These are phyloP conservation scores for Pseudogymnoascus sp. DNA, from an alignment of 2,329 filamentous ascomycete species.

Conservation along the genomic window DNA sequence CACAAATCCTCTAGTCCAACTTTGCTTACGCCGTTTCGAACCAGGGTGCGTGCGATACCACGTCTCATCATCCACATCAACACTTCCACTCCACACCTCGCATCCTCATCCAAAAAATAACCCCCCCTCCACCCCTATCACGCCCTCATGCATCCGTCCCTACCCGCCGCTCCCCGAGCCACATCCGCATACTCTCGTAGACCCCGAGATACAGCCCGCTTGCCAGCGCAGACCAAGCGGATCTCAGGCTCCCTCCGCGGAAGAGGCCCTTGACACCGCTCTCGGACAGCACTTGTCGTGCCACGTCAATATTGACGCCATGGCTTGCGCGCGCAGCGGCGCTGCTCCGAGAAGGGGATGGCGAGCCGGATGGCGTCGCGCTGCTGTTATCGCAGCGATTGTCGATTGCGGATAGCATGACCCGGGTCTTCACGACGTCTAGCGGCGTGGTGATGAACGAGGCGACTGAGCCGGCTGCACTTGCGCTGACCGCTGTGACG, in stretches of 20 bases:
- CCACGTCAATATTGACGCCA: slow-evolving; percentile 43
- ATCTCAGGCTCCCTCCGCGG: slow-evolving; percentile 63
- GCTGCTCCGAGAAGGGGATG: slow-evolving; percentile 20
- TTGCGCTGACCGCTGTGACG: slow-evolving; percentile 67
- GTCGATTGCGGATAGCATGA: slow-evolving; percentile 64
- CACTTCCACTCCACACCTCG: neutral
- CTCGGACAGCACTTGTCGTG: slow-evolving; percentile 54
- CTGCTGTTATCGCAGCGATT: slow-evolving; percentile 17
- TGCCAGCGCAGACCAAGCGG: slow-evolving; percentile 72
- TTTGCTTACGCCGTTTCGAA: neutral
- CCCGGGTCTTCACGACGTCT: slow-evolving; percentile 81
- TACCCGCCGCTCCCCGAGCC: slow-evolving; percentile 32
- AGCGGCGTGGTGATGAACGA: slow-evolving; percentile 80
- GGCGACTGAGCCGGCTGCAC: slow-evolving; percentile 62
- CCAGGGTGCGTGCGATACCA: neutral
- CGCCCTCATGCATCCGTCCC: neutral
- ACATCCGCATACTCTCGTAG: slow-evolving; percentile 71
- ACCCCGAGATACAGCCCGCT: slow-evolving; percentile 78
- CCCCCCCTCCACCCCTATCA: neutral
- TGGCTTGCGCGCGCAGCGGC: slow-evolving; percentile 17
- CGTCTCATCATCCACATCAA: neutral
- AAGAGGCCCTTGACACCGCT: slow-evolving; percentile 68
- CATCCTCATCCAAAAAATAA: neutral
- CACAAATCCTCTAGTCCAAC: neutral
- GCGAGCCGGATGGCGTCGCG: neutral